Evolutionary conservation across 2,329 filamentous ascomycete species (phyloP), one percentile per base, ranked within the genome.

Genomic region (Diplocarpon mali): DNA sequence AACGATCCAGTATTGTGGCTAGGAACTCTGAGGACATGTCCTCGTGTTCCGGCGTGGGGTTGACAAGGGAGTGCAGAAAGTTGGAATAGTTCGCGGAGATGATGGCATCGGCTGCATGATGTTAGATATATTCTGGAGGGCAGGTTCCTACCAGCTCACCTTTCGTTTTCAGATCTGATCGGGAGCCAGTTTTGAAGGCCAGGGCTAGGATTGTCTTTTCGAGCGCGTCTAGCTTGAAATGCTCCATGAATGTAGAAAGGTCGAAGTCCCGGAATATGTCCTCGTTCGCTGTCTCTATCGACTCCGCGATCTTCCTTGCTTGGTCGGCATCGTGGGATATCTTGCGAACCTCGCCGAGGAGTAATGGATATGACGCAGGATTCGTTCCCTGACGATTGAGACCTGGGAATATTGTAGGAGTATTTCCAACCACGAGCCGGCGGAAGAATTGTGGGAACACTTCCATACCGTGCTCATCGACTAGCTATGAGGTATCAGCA

Each of bases 391-490:
- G 76, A 65, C 87, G 76, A 58, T 78, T 85, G 44, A 81, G 71
- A 52, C 83, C 80, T 41, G 87, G 82, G 63, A 96, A 96, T 63
- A 98, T 92, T 60, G 92, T 83, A 52, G 82, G 71, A 59, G 89
- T 87, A 78, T 95, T 95, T 68, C 83, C 82, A 66, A 83, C 84
- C 62, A 98, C 78, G 63, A 96, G 74, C 67, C 90, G 86, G 66
- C 87, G 82, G 67, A 98, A 94, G 67, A 92, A 95, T 71, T 89
- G 93, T 49, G 86, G 81, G 65, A 89, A 95, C 63, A 95, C 88
- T 74, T 98, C 93, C 90, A 98, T 98, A 63, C 89, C 89, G 88
- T 94, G 83, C 60, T 90, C 89, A 78, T 95, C 83, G 69, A 96
- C 83, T 64, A 96, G 80, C 85, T 95, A 44, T 20, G 38, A 16